Evolutionary conservation across 495 filamentous ascomycete genomes (phyloP), one percentile per base, ranked within the genome.

Genomic region (Sporormia fimetaria): DNA sequence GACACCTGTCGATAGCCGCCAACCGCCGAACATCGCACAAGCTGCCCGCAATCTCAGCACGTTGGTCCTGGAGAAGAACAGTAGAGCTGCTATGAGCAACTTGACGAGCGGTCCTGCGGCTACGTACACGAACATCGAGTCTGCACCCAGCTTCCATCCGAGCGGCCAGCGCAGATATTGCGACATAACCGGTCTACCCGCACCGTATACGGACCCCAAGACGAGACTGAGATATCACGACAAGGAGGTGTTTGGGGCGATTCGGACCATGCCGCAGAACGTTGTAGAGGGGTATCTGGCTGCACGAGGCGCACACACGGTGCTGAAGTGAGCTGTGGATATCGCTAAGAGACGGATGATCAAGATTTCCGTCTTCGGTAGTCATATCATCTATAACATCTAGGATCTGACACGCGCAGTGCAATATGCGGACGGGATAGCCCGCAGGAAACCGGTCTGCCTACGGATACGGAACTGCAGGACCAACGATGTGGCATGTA

Each of bases 111-210:
- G 81, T 0, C 87, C 87, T 0, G 70, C 71, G 2, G 83, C 84
- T 21, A 94, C 90, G 0, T 98, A 94, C 58, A 88, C 85, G 8
- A 94, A 94, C 54, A 88, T 98, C 51, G 87, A 94, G 52, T 81
- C 81, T 11, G 85, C 88, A 2, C 88, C 92, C 10, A 83, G 79
- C 27, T 62, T 94, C 22, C 74, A 75, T 46, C 74, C 78, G 4
- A 78, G 80, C 12, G 74, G 81, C 49, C 67, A 78, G 52, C 82
- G 73, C 52, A 79, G 78, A 44, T 96, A 95, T 62, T 96, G 92
- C 67, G 92, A 96, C 60, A 71, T 96, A 57, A 96, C 90, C 5
- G 92, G 92, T 14, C 63, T 95, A 47, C 71, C 83, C 8, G 84
- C 84, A 12, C 75, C 79, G 12, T 98, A 98, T 47, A 78, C 83